A percentile compares a stretch with the other conserved stretches of the same genome.
These are phyloP conservation scores for Hermanozyma aechmeae DNA, from an alignment of 805 yeast genomes.

Conservation along the genomic window DNA sequence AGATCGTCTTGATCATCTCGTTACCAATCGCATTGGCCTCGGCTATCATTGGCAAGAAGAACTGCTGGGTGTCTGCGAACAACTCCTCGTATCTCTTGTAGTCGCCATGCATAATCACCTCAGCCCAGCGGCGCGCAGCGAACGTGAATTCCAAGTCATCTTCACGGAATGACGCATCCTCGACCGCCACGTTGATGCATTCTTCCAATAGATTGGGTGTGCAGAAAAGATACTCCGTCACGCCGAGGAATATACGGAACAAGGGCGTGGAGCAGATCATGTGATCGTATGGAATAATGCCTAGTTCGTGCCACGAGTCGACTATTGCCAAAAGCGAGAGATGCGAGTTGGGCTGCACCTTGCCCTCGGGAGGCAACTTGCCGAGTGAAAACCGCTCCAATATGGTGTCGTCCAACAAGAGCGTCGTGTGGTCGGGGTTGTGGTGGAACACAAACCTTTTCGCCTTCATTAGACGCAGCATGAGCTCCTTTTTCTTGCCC, in stretches of 20 bases:
- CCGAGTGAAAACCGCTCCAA: slow-evolving; percentile 73
- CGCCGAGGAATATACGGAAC: slow-evolving; percentile 88
- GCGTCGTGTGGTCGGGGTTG: slow-evolving; percentile 43
- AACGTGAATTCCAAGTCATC: slow-evolving; percentile 91
- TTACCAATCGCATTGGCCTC: slow-evolving; percentile 87
- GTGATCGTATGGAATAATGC: slow-evolving; percentile 91
- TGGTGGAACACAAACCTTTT: slow-evolving; percentile 70
- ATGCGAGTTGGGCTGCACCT: slow-evolving; percentile 74
- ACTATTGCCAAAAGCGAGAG: slow-evolving; percentile 82
- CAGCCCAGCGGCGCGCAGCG: slow-evolving; percentile 87
- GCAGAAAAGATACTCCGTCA: slow-evolving; percentile 83
- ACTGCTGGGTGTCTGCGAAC: slow-evolving; percentile 75
- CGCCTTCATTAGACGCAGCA: slow-evolving; percentile 52
- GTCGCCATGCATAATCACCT: slow-evolving; percentile 65
- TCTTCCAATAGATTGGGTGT: slow-evolving; percentile 76
- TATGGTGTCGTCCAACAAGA: slow-evolving; percentile 68
- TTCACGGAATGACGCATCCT: slow-evolving; percentile 60
- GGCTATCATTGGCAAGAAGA: slow-evolving; percentile 76
- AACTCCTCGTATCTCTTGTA: slow-evolving; percentile 60
- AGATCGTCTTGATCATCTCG: slow-evolving; percentile 82
- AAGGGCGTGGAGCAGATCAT: slow-evolving; percentile 92
- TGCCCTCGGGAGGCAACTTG: slow-evolving; percentile 56
- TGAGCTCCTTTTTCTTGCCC: slow-evolving; percentile 49
- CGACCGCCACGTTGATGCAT: slow-evolving; percentile 63
- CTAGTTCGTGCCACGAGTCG: slow-evolving; percentile 83